Evolutionary conservation across 2,329 filamentous ascomycete genomes (phyloP).

Genomic region (Coniochaeta sp.): DNA sequence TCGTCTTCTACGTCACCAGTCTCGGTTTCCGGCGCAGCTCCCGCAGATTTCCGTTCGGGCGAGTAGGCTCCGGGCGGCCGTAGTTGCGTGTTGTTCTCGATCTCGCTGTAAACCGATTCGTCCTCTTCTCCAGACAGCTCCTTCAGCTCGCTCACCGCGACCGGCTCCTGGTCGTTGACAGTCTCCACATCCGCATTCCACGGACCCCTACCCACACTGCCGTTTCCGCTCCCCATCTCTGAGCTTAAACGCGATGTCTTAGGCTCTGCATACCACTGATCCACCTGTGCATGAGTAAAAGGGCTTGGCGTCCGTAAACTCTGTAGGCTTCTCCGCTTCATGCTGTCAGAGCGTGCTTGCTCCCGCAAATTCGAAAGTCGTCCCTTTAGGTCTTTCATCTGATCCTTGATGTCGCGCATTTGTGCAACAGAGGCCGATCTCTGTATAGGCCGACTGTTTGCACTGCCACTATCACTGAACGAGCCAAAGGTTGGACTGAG

Average conservation of each 20-base stretch:
- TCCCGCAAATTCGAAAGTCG: conserved; percentile 76
- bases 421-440: conserved; percentile 67
- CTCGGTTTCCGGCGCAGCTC: background rate
- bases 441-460: conserved; percentile 37
- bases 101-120: conserved; percentile 17
- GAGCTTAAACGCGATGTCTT: conserved; percentile 14
- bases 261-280: conserved; percentile 40
- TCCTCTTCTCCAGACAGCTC: conserved; percentile 15
- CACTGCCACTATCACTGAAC: conserved; percentile 17
- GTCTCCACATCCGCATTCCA: conserved; percentile 23
- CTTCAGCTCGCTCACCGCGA: conserved; percentile 2
- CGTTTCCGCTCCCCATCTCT: conserved; percentile 3
- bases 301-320: conserved; percentile 70
- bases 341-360: conserved; percentile 68
- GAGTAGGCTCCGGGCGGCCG: conserved; percentile 7
- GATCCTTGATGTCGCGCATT: conserved; percentile 67
- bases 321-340: conserved; percentile 70
- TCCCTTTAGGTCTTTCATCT: conserved; percentile 78
- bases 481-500: conserved; percentile 38
- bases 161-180: conserved; percentile 15
- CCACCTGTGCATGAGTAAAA: conserved; percentile 60
- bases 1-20: conserved; percentile 13
- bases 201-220: conserved; percentile 11
- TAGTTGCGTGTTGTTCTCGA: conserved; percentile 17
- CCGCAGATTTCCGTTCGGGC: conserved; percentile 6